Conservation (phyloP, 345 rosid species). For the Brassica incana region DNA sequence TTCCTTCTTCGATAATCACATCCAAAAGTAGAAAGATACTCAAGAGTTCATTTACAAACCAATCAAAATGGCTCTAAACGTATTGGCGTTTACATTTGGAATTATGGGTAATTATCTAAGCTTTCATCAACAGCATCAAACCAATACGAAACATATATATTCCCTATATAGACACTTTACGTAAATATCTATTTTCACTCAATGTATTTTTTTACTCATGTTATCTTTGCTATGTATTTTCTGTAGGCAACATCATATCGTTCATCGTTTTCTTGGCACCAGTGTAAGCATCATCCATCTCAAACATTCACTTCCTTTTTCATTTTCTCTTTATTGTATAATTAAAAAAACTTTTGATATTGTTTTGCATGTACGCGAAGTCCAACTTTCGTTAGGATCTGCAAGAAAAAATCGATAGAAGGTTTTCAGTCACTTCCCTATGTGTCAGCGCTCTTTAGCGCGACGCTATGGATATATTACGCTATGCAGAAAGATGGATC, state of each 20-base stretch:
- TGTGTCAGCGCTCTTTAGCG: constrained; percentile 66
- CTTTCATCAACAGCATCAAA: constrained; percentile 5
- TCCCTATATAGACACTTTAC: background rate
- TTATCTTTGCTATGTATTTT: background rate
- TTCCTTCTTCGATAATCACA: background rate
- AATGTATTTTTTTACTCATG: background rate
- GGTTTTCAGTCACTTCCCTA: constrained; percentile 74
- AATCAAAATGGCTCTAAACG: constrained; percentile 26
- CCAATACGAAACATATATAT: background rate
- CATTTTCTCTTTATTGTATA: background rate
- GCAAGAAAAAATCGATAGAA: constrained; percentile 67
- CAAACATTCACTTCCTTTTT: background rate
- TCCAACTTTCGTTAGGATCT: constrained; percentile 61
- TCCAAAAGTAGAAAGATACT: constrained; percentile 5
- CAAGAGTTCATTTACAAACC: background rate
- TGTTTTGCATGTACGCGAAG: constrained; percentile 35
- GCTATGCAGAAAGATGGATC: constrained; percentile 53
- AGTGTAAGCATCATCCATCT: constrained; percentile 48
- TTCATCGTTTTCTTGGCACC: constrained; percentile 65
- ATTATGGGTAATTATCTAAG: constrained; percentile 35
- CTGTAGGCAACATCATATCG: constrained; percentile 68
- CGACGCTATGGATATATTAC: constrained; percentile 70
- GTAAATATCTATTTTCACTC: background rate
- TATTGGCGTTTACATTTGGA: constrained; percentile 38
- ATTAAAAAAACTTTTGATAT: background rate